Evolutionary conservation across 495 filamentous ascomycete genomes (phyloP), one percentile per base, ranked within the genome.

Genomic region (Ramalina intermedia): DNA sequence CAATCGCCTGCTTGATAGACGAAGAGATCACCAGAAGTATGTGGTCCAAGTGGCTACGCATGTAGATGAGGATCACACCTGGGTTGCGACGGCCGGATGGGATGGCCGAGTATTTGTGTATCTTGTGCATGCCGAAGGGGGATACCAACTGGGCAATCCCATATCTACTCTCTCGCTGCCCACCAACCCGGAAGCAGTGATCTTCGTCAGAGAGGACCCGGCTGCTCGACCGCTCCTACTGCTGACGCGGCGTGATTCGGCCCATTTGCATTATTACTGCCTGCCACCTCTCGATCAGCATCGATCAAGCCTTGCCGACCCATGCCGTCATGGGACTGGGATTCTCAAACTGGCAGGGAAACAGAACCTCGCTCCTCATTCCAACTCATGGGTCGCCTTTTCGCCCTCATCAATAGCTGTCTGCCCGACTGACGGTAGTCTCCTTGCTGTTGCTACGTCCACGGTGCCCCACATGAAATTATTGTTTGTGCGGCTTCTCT

Each of bases 61-160:
- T 55, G 57, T 67, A 41, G 58, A 68, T 39, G 42, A 51, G 14
- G 43, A 44, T 13, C 37, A 42, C 16, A 46, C 36, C 39, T 74
- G 75, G 66, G 52, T 84, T 46, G 76, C 76, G 2, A 84, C 77
- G 7, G 79, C 79, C 6, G 78, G 78, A 3, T 85, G 82, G 76
- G 81, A 85, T 55, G 58, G 68, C 6, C 78, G 69, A 44, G 63
- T 85, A 37, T 56, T 68, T 27, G 41, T 83, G 18, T 82, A 84
- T 57, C 53, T 20, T 14, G 29, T 66, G 33, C 48, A 37, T 12
- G 36, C 38, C 38, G 21, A 11, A 11, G 43, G 37, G 23, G 4
- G 17, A 9, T 3, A 36, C 46, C 39, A 13, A 36, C 41, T 72
- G 16, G 62, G 63, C 36, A 46, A 62, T 3, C 74, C 74, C 0